Conservation (phyloP, 495 filamentous ascomycete genomes). For the Astrothelium subdiscretum region DNA sequence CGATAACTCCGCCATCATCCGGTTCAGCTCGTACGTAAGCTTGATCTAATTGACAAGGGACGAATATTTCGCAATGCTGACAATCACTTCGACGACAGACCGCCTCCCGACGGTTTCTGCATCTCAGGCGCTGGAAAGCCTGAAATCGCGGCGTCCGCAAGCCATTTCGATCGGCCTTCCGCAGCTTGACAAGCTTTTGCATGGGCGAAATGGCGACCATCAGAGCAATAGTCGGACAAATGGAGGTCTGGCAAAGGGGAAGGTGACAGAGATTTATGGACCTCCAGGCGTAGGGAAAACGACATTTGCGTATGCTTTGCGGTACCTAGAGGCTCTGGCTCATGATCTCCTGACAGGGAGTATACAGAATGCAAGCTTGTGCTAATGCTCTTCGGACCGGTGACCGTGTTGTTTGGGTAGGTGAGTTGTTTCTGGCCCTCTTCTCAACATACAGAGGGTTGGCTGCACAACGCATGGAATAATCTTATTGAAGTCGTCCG, state of each 20-base stretch:
- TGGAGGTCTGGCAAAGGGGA: constrained; percentile 58
- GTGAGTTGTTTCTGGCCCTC: constrained; percentile 37
- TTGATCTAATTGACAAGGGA: neutral
- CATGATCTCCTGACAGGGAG: neutral
- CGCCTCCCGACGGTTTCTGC: constrained; percentile 81
- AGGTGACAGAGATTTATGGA: constrained; percentile 81
- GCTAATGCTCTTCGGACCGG: constrained; percentile 51
- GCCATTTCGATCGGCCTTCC: constrained; percentile 56
- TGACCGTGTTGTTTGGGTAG: constrained; percentile 70
- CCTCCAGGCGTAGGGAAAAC: constrained; percentile 87
- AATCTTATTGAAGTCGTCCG: neutral
- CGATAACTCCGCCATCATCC: constrained; percentile 12
- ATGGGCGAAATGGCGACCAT: constrained; percentile 7
- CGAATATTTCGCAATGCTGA: neutral
- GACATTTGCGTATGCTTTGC: constrained; percentile 50
- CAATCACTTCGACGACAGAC: constrained; percentile 32
- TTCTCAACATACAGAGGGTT: neutral
- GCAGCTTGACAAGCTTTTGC: constrained; percentile 34
- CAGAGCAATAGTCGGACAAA: neutral
- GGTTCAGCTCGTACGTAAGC: neutral
- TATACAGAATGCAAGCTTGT: constrained; percentile 52
- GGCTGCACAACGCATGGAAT: neutral
- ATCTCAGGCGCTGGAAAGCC: constrained; percentile 64
- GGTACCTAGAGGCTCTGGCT: neutral
- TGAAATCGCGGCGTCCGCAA: constrained; percentile 36